These are phyloP conservation scores for Pythium chondricola DNA, from an alignment of 352 stramenopile genomes.

Conservation along the genomic window DNA sequence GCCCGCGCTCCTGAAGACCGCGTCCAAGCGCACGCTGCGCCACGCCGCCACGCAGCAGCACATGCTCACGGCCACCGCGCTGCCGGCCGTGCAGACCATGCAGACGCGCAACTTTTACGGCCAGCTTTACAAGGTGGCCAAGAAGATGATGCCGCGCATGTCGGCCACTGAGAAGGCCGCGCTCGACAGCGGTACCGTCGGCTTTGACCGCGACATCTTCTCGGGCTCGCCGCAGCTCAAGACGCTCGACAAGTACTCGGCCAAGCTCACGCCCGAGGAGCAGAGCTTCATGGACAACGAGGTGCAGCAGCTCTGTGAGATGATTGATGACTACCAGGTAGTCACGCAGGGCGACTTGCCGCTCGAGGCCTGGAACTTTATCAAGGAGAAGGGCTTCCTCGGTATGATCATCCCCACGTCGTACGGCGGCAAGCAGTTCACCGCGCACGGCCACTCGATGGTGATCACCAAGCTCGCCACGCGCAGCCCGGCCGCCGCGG, in stretches of 20 bases:
- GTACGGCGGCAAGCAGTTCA: constrained; percentile 90
- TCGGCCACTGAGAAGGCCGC: constrained; percentile 94
- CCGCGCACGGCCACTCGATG: constrained; percentile 85
- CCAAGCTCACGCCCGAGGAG: constrained; percentile 90
- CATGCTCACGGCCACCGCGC: constrained; percentile 14
- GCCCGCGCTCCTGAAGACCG: constrained; percentile 33
- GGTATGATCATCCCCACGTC: constrained; percentile 98
- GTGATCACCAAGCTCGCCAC: constrained; percentile 93
- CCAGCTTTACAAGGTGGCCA: constrained; percentile 90
- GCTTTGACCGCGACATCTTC: constrained; percentile 98
- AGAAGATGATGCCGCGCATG: constrained; percentile 95
- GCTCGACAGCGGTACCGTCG: constrained; percentile 93
- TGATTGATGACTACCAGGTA: constrained; percentile 96
- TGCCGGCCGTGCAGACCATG: constrained; percentile 45
- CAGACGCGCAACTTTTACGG: constrained; percentile 84
- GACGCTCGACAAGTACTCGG: constrained; percentile 92
- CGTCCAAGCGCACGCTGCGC: constrained; percentile 30
- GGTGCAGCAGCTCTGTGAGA: constrained; percentile 92
- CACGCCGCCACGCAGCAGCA: constrained; percentile 3
- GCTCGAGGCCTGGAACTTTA: constrained; percentile 93
- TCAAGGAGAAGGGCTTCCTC: constrained; percentile 95
- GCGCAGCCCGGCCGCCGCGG: constrained; percentile 85
- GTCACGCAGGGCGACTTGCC: constrained; percentile 90
- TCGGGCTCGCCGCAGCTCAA: constrained; percentile 89
- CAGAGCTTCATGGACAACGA: constrained; percentile 95